Conservation (phyloP, 106 monocot species). For the Alisma plantagoaquatica region DNA sequence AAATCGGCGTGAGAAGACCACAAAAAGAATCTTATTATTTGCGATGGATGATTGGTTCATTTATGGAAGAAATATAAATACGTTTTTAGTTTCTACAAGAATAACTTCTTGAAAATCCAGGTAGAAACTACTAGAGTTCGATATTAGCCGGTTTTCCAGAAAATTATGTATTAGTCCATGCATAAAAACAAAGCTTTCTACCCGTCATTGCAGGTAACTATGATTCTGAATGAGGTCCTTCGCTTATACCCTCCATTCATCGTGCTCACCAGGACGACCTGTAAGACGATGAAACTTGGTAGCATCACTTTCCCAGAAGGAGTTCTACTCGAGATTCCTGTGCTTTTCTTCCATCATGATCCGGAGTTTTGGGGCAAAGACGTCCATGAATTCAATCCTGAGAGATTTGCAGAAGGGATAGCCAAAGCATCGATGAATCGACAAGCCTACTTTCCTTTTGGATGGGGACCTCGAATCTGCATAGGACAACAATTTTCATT, state of each 20-base stretch:
- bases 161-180: too few species aligned
- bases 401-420: slow-evolving; percentile 36
- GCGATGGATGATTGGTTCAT: neutral
- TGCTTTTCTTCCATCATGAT: slow-evolving; percentile 25
- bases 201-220: slow-evolving; percentile 21
- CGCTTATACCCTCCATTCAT: slow-evolving; percentile 30
- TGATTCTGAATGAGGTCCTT: slow-evolving; percentile 46
- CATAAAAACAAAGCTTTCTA: too few species aligned
- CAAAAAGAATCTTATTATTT: neutral
- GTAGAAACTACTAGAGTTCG: too few species aligned
- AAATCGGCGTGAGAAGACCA: too few species aligned
- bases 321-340: slow-evolving; percentile 6
- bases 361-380: slow-evolving; percentile 6
- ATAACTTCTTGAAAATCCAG: too few species aligned
- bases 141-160: too few species aligned
- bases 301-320: neutral
- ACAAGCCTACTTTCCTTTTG: slow-evolving; percentile 31
- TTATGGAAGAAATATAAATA: neutral
- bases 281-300: slow-evolving; percentile 1
- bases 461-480: slow-evolving; percentile 40
- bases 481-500: slow-evolving; percentile 43
- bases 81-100: too few species aligned
- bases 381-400: slow-evolving; percentile 27
- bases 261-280: neutral
- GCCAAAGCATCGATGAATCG: slow-evolving; percentile 28